Conservation (phyloP, 2,329 filamentous ascomycete genomes). For the Xylariaceae sp. region DNA sequence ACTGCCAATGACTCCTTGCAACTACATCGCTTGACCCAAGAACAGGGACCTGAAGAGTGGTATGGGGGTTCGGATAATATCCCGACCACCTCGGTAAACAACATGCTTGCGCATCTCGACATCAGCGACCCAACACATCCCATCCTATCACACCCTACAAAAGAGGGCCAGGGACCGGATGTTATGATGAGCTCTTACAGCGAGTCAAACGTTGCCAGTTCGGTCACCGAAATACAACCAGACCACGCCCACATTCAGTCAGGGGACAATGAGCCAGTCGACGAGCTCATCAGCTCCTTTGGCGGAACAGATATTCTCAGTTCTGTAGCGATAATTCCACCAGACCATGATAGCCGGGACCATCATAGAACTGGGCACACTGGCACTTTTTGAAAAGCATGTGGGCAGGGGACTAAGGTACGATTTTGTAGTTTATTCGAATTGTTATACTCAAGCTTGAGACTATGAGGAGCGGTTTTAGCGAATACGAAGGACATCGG, state of each 20-base stretch:
- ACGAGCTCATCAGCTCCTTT: not conserved
- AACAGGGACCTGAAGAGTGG: not conserved
- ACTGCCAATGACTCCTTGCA: not conserved
- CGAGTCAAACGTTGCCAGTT: not conserved
- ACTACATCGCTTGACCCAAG: not conserved
- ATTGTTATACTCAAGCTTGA: no score
- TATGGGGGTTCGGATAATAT: not conserved
- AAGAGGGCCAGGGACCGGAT: not conserved
- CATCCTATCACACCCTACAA: not conserved
- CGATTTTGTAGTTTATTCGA: no score
- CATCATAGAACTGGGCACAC: no score
- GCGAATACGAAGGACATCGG: no score
- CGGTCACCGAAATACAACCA: not conserved
- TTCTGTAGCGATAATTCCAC: no score
- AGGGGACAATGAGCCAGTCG: not conserved
- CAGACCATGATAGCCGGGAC: no score
- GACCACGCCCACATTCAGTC: not conserved
- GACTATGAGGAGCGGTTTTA: no score
- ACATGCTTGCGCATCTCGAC: not conserved
- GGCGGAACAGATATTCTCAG: no score
- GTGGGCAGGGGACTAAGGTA: no score
- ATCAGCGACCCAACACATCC: not conserved
- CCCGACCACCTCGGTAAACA: not conserved
- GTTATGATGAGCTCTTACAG: not conserved
- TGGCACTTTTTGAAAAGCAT: no score